Evolutionary conservation across 1,139 yeast species (phyloP), one percentile per base, ranked within the genome.

Genomic region (Geotrichum cucujoidarum): DNA sequence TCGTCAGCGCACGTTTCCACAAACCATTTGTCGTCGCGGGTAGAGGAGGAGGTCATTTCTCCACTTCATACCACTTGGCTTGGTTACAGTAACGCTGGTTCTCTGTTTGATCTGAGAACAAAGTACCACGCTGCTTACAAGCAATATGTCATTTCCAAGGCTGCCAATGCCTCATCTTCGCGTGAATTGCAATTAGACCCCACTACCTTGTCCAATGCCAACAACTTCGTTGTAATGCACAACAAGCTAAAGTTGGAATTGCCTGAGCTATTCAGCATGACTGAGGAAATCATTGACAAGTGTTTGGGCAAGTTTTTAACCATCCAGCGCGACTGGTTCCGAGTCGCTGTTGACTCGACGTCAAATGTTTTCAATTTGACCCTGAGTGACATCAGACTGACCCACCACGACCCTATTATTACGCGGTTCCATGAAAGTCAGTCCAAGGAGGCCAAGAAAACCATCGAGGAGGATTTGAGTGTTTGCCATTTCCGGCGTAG

Each of bases 291-390:
- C 51, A 57, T 59, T 13, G 59, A 54, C 7, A 45, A 51, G 11
- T 53, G 60, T 34, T 45, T 57, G 48, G 49, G 49, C 10, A 52
- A 53, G 41, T 60, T 54, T 45, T 50, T 63, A n/a, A 47, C 47
- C 4, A 53, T 62, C 35, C 64, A 62, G 46, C 49, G 55, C n/a
- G 53, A 56, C 31, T 60, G 63, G 62, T 59, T 59, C 46, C 53
- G 59, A 3, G 44, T 50, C 40, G 58, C 60, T 6, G 58, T 60
- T 7, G 63, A 60, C 34, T 53, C 61, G 4, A 55, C 60, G 49
- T 57, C 61, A 2, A 50, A 54, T 8, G 62, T 57, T 14, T 49
- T 43, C 27, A 38, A 41, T 10, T 30, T 48, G 14, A 36, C 48
- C 3, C 42, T 48, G 4, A 36, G 40, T 17, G 51, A 48, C 40